Evolutionary conservation across 306 rosid genomes (phyloP), one percentile per base, ranked within the genome.

Genomic region (Quercus parvula): DNA sequence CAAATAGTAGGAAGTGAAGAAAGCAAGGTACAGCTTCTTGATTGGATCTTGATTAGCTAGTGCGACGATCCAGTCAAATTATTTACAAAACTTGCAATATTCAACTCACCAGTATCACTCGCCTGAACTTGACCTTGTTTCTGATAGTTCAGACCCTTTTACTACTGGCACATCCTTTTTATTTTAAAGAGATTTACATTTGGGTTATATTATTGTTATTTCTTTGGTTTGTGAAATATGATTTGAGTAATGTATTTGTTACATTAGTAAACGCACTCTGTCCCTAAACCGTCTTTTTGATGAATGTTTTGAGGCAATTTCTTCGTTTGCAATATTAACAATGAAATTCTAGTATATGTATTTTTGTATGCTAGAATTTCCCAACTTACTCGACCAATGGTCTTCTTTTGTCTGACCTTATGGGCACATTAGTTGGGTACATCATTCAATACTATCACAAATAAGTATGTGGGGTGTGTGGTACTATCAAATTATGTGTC

Each of bases 11-110:
- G 44, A 38, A 38, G 44, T 7, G 44, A 38, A 13, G 22, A 38
- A 72, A 70, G 96, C 97, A 91, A 89, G 90, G 17, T 38, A 76
- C 92, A 93, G 98, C 94, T 93, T 93, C 92, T 91, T 93, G 97
- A 62, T 77, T 85, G 89, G 80, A 75, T 38, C 46, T 38, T 38
- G 46, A 68, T 76, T 7, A 38, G 63, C 18, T 61, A 73, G 0
- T 3, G 3, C 13, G 11, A 38, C 2, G 2, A 38, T 20, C 41
- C 85, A 71, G 62, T 77, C 98, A 90, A 74, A 75, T 17, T 4
- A 66, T 0, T 67, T 38, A 38, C 46, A 7, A 20, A 82, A 67
- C 92, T 94, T 94, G 98, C 95, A 44, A 94, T 18, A 91, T 63
- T 0, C n/a, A 83, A 71, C 13, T 59, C 61, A 69, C 74, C 94